Conservation (phyloP, 2,329 filamentous ascomycete species). For the Aspergillus sojae region DNA sequence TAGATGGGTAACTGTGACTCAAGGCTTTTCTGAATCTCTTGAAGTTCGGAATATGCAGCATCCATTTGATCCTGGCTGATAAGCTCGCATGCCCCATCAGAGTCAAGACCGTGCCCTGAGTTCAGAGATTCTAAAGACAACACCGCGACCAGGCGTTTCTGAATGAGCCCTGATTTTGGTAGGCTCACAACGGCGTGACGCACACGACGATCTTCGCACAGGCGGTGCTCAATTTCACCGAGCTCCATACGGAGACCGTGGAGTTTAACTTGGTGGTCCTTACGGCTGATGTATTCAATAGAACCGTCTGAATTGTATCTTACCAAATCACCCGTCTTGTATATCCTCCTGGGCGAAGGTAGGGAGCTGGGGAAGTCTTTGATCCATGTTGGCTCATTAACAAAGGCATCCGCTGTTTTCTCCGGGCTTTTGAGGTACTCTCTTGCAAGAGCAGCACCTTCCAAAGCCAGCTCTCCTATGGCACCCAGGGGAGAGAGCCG, state of each 20-base stretch:
- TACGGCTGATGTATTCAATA: slow-evolving; percentile 48
- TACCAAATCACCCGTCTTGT: slow-evolving; percentile 32
- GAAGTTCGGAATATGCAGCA: slow-evolving; percentile 32
- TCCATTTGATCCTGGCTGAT: slow-evolving; percentile 28
- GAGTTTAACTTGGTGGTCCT: slow-evolving; percentile 68
- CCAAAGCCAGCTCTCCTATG: slow-evolving; percentile 38
- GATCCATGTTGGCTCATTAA: slow-evolving; percentile 30
- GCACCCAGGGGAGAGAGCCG: slow-evolving; percentile 40
- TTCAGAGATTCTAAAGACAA: slow-evolving; percentile 38
- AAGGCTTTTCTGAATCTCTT: slow-evolving; percentile 40
- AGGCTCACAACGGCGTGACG: slow-evolving; percentile 48
- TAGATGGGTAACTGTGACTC: slow-evolving; percentile 48
- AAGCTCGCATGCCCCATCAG: slow-evolving; percentile 36
- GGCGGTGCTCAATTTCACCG: slow-evolving; percentile 49
- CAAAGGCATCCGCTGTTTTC: slow-evolving; percentile 34
- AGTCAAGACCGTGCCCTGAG: slow-evolving; percentile 28
- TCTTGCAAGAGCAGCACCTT: slow-evolving; percentile 41
- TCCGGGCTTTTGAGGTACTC: slow-evolving; percentile 43
- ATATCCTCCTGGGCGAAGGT: slow-evolving; percentile 23
- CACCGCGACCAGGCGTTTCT: slow-evolving; percentile 50
- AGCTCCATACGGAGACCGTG: slow-evolving; percentile 67
- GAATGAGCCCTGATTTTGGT: slow-evolving; percentile 45
- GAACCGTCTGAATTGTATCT: slow-evolving; percentile 25
- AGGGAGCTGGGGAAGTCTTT: slow-evolving; percentile 11
- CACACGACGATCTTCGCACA: slow-evolving; percentile 35